A percentile compares a stretch with the other conserved stretches of the same genome.
Evolutionary conservation across 176 grass and related monocot genomes (phyloP).

Genomic region (Olyra latifolia): DNA sequence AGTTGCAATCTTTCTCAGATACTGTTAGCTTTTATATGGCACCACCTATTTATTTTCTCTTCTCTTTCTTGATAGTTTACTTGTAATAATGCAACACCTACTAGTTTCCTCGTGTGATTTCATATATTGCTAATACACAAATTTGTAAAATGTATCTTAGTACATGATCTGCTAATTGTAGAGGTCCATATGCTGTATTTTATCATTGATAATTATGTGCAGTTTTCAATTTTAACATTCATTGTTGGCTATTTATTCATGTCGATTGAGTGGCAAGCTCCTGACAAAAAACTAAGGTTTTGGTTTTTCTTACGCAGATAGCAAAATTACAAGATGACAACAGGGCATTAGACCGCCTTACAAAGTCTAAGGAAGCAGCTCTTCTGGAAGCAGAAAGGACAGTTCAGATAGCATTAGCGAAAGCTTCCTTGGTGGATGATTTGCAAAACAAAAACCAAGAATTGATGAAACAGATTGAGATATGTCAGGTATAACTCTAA

Average conservation of each 20-base stretch:
- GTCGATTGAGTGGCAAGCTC: constrained; percentile 3
- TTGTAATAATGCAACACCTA: not conserved
- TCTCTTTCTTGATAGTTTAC: not conserved
- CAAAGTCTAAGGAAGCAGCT: constrained; percentile 83
- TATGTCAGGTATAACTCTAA: constrained; percentile 79
- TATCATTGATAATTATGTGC: not conserved
- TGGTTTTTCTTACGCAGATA: constrained; percentile 50
- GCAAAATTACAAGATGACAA: constrained; percentile 82
- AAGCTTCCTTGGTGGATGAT: constrained; percentile 94
- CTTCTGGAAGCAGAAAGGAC: constrained; percentile 92
- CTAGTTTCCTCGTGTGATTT: not conserved
- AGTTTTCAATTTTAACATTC: not conserved
- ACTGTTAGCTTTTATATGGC: not conserved
- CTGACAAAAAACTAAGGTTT: not conserved
- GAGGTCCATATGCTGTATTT: not conserved
- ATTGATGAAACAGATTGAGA: constrained; percentile 95
- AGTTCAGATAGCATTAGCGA: constrained; percentile 80
- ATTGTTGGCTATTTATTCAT: not conserved
- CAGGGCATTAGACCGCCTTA: constrained; percentile 71
- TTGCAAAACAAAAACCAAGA: constrained; percentile 96
- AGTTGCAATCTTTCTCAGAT: not conserved
- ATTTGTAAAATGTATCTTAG: not conserved
- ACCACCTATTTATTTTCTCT: not conserved
- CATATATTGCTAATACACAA: not conserved
- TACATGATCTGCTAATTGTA: not conserved